These are phyloP conservation scores for Fraxinus albicans DNA, from an alignment of 305 asterid species.

Conservation along the genomic window DNA sequence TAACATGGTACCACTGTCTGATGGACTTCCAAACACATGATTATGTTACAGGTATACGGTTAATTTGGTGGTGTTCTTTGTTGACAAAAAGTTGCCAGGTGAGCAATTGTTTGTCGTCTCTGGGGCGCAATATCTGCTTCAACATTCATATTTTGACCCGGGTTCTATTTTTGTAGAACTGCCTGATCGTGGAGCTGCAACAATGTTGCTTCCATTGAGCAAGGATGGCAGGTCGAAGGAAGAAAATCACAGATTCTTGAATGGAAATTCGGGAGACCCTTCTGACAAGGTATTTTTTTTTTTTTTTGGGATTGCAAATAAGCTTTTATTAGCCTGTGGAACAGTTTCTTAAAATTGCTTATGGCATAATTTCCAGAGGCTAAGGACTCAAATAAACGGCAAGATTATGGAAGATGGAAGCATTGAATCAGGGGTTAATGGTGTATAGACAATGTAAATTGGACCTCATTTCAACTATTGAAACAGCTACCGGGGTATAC, in stretches of 20 bases:
- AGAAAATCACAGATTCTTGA: slow-evolving; percentile 74
- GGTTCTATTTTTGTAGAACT: slow-evolving; percentile 42
- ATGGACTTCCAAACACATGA: background rate
- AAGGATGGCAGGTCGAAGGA: slow-evolving; percentile 67
- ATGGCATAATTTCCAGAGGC: slow-evolving; percentile 46
- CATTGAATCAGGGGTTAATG: slow-evolving; percentile 64
- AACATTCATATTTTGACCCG: background rate
- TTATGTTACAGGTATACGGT: slow-evolving; percentile 76
- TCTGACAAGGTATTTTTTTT: slow-evolving; percentile 61
- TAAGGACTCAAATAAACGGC: slow-evolving; percentile 87
- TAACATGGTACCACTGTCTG: background rate
- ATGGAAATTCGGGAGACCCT: slow-evolving; percentile 72
- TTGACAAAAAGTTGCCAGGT: slow-evolving; percentile 88
- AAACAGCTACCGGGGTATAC: slow-evolving; percentile 28
- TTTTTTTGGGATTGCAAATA: background rate
- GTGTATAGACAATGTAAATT: slow-evolving; percentile 39
- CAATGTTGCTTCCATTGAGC: slow-evolving; percentile 67
- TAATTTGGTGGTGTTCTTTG: slow-evolving; percentile 85
- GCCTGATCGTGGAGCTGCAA: slow-evolving; percentile 67
- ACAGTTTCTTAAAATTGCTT: background rate
- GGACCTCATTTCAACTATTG: background rate
- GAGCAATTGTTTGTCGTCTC: background rate
- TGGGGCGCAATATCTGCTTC: background rate
- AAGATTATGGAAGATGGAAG: slow-evolving; percentile 80
- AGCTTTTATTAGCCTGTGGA: background rate